Evolutionary conservation across 2,329 filamentous ascomycete species (phyloP).

Genomic region (Colletotrichum incanum): DNA sequence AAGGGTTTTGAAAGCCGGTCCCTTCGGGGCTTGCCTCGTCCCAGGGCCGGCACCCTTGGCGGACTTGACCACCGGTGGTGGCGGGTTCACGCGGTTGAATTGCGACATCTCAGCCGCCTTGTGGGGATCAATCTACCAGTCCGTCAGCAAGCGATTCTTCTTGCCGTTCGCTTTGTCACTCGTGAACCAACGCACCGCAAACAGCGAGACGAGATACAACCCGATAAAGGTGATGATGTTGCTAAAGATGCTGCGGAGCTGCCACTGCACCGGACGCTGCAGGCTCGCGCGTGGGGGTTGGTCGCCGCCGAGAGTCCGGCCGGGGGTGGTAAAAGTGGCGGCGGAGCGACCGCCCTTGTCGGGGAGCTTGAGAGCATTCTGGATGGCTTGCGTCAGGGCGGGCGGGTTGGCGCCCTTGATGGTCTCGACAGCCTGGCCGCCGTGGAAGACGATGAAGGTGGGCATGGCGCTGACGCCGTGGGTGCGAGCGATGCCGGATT

Average conservation of each 20-base stretch:
- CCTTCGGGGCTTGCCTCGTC: conserved; percentile 46
- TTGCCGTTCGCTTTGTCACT: conserved; percentile 2
- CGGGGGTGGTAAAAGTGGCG: conserved; percentile 68
- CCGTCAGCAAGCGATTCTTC: conserved; percentile 27
- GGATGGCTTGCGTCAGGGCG: conserved; percentile 82
- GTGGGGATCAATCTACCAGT: conserved; percentile 71
- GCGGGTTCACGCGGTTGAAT: conserved; percentile 69
- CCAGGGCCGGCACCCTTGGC: conserved; percentile 40
- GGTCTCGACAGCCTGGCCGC: conserved; percentile 79
- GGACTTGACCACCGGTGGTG: conserved; percentile 45
- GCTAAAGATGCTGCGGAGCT: conserved; percentile 64
- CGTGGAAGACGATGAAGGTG: conserved; percentile 93
- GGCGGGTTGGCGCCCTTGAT: conserved; percentile 86
- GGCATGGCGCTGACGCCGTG: conserved; percentile 92
- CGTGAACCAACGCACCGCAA: conserved; percentile 64
- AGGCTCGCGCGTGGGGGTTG: conserved; percentile 43
- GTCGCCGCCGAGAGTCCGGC: conserved; percentile 70
- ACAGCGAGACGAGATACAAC: conserved; percentile 74
- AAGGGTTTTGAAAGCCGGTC: conserved; percentile 66
- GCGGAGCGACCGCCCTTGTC: conserved; percentile 58
- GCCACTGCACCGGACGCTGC: conserved; percentile 46
- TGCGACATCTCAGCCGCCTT: conserved; percentile 72
- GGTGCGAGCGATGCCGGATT: conserved; percentile 81
- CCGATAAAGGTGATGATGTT: conserved; percentile 70
- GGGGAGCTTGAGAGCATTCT: conserved; percentile 74